Conservation (phyloP, 2,329 filamentous ascomycete genomes). For the Aschersonia sp. region DNA sequence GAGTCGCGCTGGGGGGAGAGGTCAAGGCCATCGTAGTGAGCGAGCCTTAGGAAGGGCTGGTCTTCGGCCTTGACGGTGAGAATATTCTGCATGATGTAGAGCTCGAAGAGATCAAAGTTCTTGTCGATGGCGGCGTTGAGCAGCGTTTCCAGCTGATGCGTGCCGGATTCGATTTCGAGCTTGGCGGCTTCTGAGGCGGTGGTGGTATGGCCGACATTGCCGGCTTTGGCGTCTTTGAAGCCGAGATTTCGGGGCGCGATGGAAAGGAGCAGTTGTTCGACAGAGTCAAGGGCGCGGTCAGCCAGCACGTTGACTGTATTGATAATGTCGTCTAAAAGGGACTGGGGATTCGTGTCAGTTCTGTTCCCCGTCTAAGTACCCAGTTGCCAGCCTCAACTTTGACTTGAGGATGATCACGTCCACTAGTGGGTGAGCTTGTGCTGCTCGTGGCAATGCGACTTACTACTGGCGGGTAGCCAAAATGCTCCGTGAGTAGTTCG, state of each 20-base stretch:
- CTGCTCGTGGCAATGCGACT: slow-evolving; percentile 17
- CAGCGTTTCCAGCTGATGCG: slow-evolving; percentile 72
- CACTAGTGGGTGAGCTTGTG: too few relatives aligned
- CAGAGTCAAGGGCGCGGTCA: slow-evolving; percentile 75
- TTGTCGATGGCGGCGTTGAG: slow-evolving; percentile 70
- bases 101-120: slow-evolving; percentile 76
- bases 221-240: slow-evolving; percentile 39
- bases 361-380: slow-evolving; percentile 1
- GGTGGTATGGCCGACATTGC: slow-evolving; percentile 4
- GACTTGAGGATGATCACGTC: too few relatives aligned
- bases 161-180: slow-evolving; percentile 74
- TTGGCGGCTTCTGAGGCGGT: slow-evolving; percentile 25
- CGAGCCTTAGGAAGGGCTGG: slow-evolving; percentile 63
- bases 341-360: slow-evolving; percentile 34
- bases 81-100: slow-evolving; percentile 82
- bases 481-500: slow-evolving; percentile 81
- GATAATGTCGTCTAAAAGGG: slow-evolving; percentile 93
- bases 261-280: slow-evolving; percentile 68
- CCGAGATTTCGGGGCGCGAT: slow-evolving; percentile 65
- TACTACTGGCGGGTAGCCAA: slow-evolving; percentile 86
- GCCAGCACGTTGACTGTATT: slow-evolving; percentile 91
- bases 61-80: slow-evolving; percentile 55
- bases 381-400: too few relatives aligned
- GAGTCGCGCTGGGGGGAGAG: slow-evolving; percentile 34
- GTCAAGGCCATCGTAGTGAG: slow-evolving; percentile 65